phyloP scores from a whole-genome alignment of 768 basidiomycete species.

The Mycena leptocephala region DNA sequence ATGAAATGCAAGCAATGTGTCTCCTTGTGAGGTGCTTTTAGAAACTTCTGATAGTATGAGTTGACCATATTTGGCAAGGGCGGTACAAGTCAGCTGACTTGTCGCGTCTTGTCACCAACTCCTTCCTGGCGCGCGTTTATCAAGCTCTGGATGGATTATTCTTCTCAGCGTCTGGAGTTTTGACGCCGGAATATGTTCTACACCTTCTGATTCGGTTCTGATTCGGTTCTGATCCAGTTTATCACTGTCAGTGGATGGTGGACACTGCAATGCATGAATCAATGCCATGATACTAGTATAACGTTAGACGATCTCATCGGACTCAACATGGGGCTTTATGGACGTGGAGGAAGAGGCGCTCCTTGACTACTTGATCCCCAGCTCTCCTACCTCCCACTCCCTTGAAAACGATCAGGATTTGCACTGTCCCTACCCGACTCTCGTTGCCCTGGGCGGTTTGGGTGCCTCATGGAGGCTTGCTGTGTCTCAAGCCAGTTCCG shows the following conservation, averaged over 20 bases:
- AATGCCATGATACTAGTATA: not conserved
- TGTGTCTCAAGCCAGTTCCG: not conserved
- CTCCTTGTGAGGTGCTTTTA: too few relatives aligned
- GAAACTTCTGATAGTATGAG: too few relatives aligned
- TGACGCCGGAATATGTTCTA: not conserved
- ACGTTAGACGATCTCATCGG: not conserved
- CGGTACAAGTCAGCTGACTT: not conserved
- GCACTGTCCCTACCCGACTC: not conserved
- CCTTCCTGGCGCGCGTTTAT: not conserved
- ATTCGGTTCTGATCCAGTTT: not conserved
- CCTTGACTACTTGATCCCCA: not conserved
- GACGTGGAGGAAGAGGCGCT: not conserved
- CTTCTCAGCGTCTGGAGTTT: not conserved
- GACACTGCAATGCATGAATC: too few relatives aligned
- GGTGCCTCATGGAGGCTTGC: not conserved
- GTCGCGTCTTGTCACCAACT: not conserved
- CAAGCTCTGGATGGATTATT: not conserved
- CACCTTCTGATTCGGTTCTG: not conserved
- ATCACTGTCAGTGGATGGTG: too few relatives aligned
- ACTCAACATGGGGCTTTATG: not conserved
- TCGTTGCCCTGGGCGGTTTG: not conserved
- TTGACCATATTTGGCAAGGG: too few relatives aligned
- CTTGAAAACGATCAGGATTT: not conserved
- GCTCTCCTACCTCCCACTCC: not conserved
- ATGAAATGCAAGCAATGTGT: too few relatives aligned